Evolutionary conservation across 768 basidiomycete genomes (phyloP).

Genomic region (Arthromyces matolae): DNA sequence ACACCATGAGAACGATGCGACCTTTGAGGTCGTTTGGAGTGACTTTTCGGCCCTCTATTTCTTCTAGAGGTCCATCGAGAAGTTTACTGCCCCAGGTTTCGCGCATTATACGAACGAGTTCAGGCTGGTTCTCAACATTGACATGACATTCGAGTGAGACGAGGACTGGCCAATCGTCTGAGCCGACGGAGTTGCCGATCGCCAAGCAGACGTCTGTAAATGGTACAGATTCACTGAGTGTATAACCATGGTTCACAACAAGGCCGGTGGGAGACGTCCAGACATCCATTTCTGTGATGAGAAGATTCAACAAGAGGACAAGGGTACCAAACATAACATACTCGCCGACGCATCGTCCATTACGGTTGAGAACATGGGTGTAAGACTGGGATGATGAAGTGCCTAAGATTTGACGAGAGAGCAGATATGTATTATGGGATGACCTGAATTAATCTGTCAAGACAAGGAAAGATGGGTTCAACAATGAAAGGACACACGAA

Average conservation of each 20-base stretch:
- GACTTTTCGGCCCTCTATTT: constrained; percentile 34
- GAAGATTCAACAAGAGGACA: too few species aligned
- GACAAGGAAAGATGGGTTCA: constrained; percentile 5
- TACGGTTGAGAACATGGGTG: constrained; percentile 46
- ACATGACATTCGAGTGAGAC: constrained; percentile 66
- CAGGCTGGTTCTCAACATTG: constrained; percentile 41
- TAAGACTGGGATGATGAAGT: constrained; percentile 51
- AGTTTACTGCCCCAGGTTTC: constrained; percentile 51
- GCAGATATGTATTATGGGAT: constrained; percentile 65
- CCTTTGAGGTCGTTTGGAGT: constrained; percentile 48
- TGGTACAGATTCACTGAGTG: constrained; percentile 48
- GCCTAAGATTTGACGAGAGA: constrained; percentile 55
- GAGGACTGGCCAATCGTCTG: constrained; percentile 51
- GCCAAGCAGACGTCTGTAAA: constrained; percentile 52
- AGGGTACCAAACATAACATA: neutral
- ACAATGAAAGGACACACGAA: constrained; percentile 36
- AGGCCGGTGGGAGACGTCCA: constrained; percentile 55
- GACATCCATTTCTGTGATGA: constrained; percentile 52
- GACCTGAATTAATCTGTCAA: constrained; percentile 34
- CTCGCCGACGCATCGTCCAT: constrained; percentile 51
- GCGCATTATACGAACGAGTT: constrained; percentile 51
- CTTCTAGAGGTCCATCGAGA: constrained; percentile 35
- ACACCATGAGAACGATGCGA: constrained; percentile 56
- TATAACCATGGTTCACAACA: constrained; percentile 60
- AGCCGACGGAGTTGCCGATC: constrained; percentile 40